Percentiles rank a stretch among this genome's conserved stretches.
These are phyloP conservation scores for Diaporthe sp. DNA, from an alignment of 2,329 filamentous ascomycete species.

Conservation along the genomic window DNA sequence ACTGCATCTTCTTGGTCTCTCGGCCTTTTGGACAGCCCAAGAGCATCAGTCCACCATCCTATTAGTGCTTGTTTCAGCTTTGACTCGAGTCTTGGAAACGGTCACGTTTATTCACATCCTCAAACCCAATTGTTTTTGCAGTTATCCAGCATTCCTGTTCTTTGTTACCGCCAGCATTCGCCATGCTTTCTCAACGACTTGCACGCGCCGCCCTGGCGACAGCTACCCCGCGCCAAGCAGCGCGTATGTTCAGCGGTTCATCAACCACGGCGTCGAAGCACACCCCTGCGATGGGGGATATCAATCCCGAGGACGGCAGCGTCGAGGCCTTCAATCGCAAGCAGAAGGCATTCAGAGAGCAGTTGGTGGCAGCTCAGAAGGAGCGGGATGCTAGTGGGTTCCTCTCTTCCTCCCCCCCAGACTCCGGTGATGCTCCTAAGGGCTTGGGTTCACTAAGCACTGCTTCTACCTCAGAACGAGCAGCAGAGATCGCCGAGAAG, in stretches of 20 bases:
- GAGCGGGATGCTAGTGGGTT: conserved; percentile 88
- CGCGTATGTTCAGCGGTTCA: conserved; percentile 70
- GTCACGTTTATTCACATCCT: neutral
- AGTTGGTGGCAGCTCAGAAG: conserved; percentile 81
- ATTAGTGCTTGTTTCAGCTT: conserved; percentile 37
- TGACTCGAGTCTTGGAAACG: conserved; percentile 18
- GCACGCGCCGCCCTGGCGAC: conserved; percentile 59
- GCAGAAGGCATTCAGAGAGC: conserved; percentile 89
- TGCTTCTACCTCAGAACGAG: conserved; percentile 62
- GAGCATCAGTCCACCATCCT: conserved; percentile 26
- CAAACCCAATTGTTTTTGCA: conserved; percentile 30
- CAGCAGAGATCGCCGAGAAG: conserved; percentile 69
- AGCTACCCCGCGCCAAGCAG: conserved; percentile 59
- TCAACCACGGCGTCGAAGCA: conserved; percentile 59
- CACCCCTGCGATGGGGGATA: conserved; percentile 87
- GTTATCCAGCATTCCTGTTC: neutral
- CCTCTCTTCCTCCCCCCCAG: conserved; percentile 57
- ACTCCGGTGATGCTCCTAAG: conserved; percentile 59
- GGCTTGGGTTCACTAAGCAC: conserved; percentile 74
- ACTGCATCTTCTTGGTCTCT: conserved; percentile 22
- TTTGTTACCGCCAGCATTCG: neutral
- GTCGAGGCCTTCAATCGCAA: conserved; percentile 84
- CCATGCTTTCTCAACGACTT: conserved; percentile 67
- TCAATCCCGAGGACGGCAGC: conserved; percentile 79
- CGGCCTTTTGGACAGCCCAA: conserved; percentile 24